Percentiles rank a stretch among this genome's conserved stretches.
phyloP scores from a whole-genome alignment of 164 flowering plant species.

The Aristolochia contorta region DNA sequence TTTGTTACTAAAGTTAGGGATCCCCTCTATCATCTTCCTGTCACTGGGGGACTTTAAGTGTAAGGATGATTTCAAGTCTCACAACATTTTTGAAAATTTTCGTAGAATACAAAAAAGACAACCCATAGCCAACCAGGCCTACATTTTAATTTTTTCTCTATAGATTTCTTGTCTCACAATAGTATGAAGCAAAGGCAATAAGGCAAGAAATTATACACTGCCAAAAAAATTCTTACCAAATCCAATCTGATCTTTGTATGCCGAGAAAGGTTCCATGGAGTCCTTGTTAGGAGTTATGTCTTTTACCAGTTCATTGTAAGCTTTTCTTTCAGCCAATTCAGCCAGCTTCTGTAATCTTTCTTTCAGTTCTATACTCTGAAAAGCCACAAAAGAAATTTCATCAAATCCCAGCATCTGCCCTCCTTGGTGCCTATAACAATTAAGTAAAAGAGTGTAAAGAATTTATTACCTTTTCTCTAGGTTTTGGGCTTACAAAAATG shows the following conservation, averaged over 20 bases:
- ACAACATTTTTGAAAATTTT: too few relatives aligned
- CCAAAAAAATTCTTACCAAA: constrained; percentile 39
- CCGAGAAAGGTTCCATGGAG: constrained; percentile 62
- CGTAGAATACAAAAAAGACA: too few relatives aligned
- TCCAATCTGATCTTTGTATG: constrained; percentile 84
- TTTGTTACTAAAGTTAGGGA: too few relatives aligned
- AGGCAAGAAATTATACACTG: background rate
- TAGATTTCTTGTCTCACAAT: too few relatives aligned
- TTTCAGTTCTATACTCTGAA: constrained; percentile 73
- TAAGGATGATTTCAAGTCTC: too few relatives aligned
- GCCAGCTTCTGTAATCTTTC: constrained; percentile 59
- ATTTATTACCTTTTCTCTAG: constrained; percentile 60
- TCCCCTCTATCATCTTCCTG: too few relatives aligned
- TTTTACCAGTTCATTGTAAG: constrained; percentile 67
- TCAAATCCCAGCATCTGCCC: background rate
- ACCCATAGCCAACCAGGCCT: too few relatives aligned
- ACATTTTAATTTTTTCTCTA: too few relatives aligned
- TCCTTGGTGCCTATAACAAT: too few relatives aligned
- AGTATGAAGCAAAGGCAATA: background rate
- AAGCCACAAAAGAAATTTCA: background rate
- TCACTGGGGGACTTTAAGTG: too few relatives aligned
- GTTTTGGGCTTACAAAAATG: constrained; percentile 66
- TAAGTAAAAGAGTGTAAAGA: too few relatives aligned
- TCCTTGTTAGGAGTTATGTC: constrained; percentile 58
- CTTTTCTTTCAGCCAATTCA: constrained; percentile 61